Conservation (phyloP, 2,329 filamentous ascomycete genomes). For the Paradendryphiella salina region DNA sequence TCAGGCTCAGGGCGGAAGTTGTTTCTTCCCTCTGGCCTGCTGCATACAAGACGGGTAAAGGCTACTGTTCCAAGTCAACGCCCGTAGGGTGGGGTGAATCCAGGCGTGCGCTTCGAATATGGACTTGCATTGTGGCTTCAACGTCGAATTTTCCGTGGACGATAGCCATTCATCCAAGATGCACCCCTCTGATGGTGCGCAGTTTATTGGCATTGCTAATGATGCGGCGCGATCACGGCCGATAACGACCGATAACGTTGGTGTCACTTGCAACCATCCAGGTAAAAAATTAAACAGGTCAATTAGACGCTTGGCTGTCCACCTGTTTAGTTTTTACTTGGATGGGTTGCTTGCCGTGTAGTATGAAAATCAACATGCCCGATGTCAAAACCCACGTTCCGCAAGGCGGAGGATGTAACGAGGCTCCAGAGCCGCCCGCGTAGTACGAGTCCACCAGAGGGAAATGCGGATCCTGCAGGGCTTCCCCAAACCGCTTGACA, state of each 20-base stretch:
- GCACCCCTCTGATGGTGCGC: slow-evolving; percentile 1
- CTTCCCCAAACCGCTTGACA: not conserved
- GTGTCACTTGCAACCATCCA: too few species aligned
- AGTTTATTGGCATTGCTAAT: not conserved
- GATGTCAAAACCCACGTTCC: slow-evolving; percentile 3
- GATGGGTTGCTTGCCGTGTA: slow-evolving; percentile 5
- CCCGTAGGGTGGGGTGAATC: not conserved
- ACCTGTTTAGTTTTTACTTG: too few species aligned
- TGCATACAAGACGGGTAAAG: not conserved
- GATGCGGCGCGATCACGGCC: slow-evolving; percentile 3
- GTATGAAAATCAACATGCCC: slow-evolving; percentile 3
- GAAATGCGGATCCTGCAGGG: not conserved
- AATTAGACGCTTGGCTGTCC: too few species aligned
- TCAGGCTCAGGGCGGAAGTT: not conserved
- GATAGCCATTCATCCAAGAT: slow-evolving; percentile 4
- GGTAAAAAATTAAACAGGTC: too few species aligned
- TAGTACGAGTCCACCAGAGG: slow-evolving; percentile 8
- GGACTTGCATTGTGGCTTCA: not conserved
- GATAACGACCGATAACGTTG: slow-evolving; percentile 9
- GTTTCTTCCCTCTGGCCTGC: not conserved
- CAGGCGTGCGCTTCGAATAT: not conserved
- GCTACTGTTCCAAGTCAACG: slow-evolving; percentile 1
- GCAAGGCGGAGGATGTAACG: slow-evolving; percentile 8
- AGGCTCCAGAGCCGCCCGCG: slow-evolving; percentile 18
- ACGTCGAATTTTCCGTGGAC: slow-evolving; percentile 14